Evolutionary conservation across 495 filamentous ascomycete species (phyloP), one percentile per base, ranked within the genome.

Genomic region (Penicillium diatomitis): DNA sequence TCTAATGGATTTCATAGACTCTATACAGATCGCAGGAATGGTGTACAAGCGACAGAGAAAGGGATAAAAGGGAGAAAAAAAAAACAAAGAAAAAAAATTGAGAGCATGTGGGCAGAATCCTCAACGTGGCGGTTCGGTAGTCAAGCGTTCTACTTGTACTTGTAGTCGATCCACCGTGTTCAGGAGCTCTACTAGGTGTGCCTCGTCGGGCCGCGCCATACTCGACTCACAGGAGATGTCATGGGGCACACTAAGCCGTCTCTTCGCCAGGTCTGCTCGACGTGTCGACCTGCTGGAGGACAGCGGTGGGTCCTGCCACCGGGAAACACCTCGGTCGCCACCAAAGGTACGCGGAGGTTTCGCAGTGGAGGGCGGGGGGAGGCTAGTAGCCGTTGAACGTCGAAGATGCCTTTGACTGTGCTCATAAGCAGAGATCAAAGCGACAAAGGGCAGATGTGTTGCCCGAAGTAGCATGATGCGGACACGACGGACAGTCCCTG

Each of bases 391-490:
- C 20, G 56, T 59, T 44, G 48, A 53, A 36, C 58, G 58, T 6
- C 55, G 54, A n/a, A 58, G 31, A 43, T 60, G 52, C 33, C 51
- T 69, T 53, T 62, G 66, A 32, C 56, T 63, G 40, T 61, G 64
- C 51, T 87, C 83, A 61, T 78, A 86, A 27, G 64, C 63, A 71
- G 75, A 75, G 46, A 86, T 85, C 40, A 81, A 65, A 27, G 68
- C 73, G 20, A 86, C 80, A 55, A 80, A 82, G 5, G 82, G 80
- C 32, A 76, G 64, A 59, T 87, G 83, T 0, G 83, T 86, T 42
- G 76, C 70, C 61, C 88, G 88, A 75, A 96, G 79, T 27, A 95
- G 71, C 39, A 87, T 57, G 55, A 95, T 95, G 45, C 89, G 84
- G 32, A 79, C 78, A 31, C 72, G 72, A 35, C 90, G 84, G 37